Conservation (phyloP, 768 basidiomycete species). For the Kondoa malvinella region DNA sequence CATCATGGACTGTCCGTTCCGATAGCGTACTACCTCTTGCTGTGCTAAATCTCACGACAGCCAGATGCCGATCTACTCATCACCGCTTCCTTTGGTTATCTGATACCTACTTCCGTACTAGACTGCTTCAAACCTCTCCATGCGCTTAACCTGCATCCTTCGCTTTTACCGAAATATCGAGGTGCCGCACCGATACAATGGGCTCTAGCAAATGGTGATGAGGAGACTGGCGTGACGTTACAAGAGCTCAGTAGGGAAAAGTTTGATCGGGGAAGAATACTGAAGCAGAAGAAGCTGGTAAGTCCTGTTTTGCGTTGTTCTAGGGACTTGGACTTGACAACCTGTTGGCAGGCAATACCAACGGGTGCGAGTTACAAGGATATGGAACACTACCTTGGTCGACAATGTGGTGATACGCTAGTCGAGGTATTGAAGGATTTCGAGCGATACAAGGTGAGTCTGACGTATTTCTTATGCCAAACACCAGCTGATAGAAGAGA, state of each 20-base stretch:
- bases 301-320: background rate
- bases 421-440: background rate
- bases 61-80: slow-evolving; percentile 17
- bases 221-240: slow-evolving; percentile 14
- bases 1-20: background rate
- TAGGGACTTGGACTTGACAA: background rate
- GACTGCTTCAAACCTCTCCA: slow-evolving; percentile 18
- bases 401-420: background rate
- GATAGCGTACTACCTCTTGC: background rate
- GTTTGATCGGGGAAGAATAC: slow-evolving; percentile 16
- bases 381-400: background rate
- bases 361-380: background rate
- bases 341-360: background rate
- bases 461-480: background rate
- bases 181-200: slow-evolving; percentile 27
- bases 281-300: slow-evolving; percentile 9
- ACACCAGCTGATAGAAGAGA: background rate
- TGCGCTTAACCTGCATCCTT: slow-evolving; percentile 27
- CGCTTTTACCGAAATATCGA: slow-evolving; percentile 23
- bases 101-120: slow-evolving; percentile 24
- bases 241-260: slow-evolving; percentile 8
- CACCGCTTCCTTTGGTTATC: slow-evolving; percentile 27
- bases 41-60: background rate
- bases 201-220: slow-evolving; percentile 21
- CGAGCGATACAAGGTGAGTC: background rate